Conservation (phyloP, 352 stramenopile genomes). For the Pythium angustatum region DNA sequence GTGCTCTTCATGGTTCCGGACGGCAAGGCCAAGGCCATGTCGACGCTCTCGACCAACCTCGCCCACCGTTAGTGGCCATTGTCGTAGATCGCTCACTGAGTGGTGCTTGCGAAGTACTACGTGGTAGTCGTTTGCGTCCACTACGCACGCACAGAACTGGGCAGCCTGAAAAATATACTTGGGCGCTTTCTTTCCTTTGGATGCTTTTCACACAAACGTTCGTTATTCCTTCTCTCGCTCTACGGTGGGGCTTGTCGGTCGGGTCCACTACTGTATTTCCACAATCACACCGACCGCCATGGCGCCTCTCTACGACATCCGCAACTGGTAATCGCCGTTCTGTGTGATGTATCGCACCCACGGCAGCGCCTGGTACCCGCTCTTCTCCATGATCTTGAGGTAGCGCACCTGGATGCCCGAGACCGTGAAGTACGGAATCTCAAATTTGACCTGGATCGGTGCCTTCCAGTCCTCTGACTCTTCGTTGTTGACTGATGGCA, state of each 20-base stretch:
- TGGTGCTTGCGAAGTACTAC: too few relatives aligned
- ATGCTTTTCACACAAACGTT: neutral
- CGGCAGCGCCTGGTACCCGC: slow-evolving; percentile 98
- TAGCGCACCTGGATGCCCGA: slow-evolving; percentile 99
- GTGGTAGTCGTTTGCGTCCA: too few relatives aligned
- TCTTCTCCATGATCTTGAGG: slow-evolving; percentile 99
- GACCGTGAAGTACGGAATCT: slow-evolving; percentile 95
- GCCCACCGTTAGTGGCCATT: slow-evolving; percentile 62
- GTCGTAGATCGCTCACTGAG: too few relatives aligned
- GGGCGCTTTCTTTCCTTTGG: neutral
- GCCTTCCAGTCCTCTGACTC: slow-evolving; percentile 89
- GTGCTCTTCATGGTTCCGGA: slow-evolving; percentile 99
- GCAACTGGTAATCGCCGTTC: slow-evolving; percentile 98
- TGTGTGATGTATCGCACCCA: slow-evolving; percentile 99
- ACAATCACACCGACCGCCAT: slow-evolving; percentile 17
- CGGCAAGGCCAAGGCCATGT: slow-evolving; percentile 93
- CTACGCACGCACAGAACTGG: too few relatives aligned
- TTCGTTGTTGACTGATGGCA: slow-evolving; percentile 95
- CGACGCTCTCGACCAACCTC: slow-evolving; percentile 85
- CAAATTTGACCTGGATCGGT: slow-evolving; percentile 96
- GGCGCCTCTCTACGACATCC: slow-evolving; percentile 93
- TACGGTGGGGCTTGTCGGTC: neutral
- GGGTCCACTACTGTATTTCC: too few relatives aligned
- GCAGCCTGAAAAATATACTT: neutral
- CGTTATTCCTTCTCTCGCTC: neutral